Evolutionary conservation across 805 yeast species (phyloP).

Genomic region (Nakazawaea ambrosiae): DNA sequence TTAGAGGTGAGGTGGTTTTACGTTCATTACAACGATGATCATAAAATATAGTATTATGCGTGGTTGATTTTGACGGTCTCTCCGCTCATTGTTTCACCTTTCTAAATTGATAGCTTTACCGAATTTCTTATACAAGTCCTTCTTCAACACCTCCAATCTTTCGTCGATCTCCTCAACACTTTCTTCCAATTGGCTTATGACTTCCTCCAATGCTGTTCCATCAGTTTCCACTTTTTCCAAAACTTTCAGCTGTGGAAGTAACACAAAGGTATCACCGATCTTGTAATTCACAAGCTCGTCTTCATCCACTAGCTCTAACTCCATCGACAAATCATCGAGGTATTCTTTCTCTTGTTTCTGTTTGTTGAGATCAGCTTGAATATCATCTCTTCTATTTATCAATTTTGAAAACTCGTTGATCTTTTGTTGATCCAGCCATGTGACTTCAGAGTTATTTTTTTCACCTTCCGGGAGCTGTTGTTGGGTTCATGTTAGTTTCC

Average conservation of each 20-base stretch:
- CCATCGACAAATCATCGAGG: conserved; percentile 78
- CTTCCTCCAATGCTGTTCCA: conserved; percentile 41
- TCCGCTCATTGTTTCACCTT: conserved; percentile 28
- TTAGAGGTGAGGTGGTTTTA: too few relatives aligned
- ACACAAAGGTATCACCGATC: conserved; percentile 77
- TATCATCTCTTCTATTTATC: conserved; percentile 60
- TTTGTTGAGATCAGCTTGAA: conserved; percentile 40
- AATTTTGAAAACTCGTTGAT: conserved; percentile 86
- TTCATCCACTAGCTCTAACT: conserved; percentile 78
- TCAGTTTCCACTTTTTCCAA: conserved; percentile 62
- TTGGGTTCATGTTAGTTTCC: conserved; percentile 1
- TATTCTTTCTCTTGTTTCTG: conserved; percentile 73
- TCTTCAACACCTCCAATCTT: conserved; percentile 55
- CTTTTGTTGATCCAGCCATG: conserved; percentile 81
- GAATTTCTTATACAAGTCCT: conserved; percentile 76
- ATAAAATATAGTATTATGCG: too few relatives aligned
- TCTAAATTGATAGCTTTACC: conserved; percentile 88
- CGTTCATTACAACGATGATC: too few relatives aligned
- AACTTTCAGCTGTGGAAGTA: conserved; percentile 58
- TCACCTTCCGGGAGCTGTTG: conserved; percentile 47
- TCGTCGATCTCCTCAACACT: conserved; percentile 46
- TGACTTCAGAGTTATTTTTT: conserved; percentile 50
- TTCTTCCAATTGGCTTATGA: conserved; percentile 38
- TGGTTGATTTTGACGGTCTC: too few relatives aligned
- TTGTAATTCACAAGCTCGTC: conserved; percentile 69